These are phyloP conservation scores for Neurospora pannonica DNA, from an alignment of 495 filamentous ascomycete genomes.

Conservation along the genomic window DNA sequence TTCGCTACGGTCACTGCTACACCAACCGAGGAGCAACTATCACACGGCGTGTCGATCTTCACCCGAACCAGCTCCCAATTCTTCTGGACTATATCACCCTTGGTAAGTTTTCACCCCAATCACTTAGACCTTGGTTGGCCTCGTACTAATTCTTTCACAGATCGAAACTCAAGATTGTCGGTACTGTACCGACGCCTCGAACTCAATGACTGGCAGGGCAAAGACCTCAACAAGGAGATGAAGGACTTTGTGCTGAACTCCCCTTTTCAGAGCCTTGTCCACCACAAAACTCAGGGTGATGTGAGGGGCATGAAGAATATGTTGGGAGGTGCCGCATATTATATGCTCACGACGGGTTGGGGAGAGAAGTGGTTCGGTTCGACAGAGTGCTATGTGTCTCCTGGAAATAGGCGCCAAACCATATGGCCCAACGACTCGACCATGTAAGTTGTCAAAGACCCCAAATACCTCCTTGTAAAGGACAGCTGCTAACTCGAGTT, in stretches of 20 bases:
- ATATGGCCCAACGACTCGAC: conserved; percentile 3
- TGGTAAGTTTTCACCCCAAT: background rate
- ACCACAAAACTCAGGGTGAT: background rate
- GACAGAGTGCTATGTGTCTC: background rate
- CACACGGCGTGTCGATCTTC: background rate
- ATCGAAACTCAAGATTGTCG: background rate
- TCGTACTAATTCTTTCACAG: background rate
- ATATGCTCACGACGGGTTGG: conserved; percentile 2
- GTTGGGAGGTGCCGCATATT: background rate
- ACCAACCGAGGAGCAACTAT: background rate
- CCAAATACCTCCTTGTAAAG: background rate
- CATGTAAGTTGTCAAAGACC: background rate
- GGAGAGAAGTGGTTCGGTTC: conserved; percentile 3
- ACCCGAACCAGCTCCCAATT: background rate
- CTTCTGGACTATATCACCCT: background rate
- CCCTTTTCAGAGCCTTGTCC: background rate
- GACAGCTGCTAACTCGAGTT: background rate
- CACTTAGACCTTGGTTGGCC: background rate
- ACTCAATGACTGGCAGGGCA: background rate
- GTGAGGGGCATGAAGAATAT: background rate
- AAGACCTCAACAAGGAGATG: background rate
- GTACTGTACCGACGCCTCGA: background rate
- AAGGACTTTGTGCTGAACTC: background rate
- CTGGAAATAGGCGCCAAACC: background rate
- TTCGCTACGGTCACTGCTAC: background rate